phyloP scores from a whole-genome alignment of 192 early-diverging fungal genomes.

The Backusella luteola region DNA sequence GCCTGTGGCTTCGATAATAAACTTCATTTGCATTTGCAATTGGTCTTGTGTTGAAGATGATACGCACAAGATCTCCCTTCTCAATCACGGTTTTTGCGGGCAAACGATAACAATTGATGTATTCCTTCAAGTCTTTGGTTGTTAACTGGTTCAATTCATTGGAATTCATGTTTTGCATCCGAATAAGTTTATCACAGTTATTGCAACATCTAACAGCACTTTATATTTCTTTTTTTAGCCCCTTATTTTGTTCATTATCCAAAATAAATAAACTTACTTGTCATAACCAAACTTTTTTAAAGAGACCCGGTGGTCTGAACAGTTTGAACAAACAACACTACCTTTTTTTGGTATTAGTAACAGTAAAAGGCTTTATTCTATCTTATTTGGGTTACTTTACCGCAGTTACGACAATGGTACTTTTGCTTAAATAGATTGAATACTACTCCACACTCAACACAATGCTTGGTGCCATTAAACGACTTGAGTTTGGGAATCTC shows the following conservation, averaged over 20 bases:
- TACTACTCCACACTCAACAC: slow-evolving; percentile 17
- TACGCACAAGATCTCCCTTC: slow-evolving; percentile 36
- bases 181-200: slow-evolving; percentile 32
- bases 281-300: slow-evolving; percentile 38
- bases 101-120: slow-evolving; percentile 36
- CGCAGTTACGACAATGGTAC: slow-evolving; percentile 39
- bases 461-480: slow-evolving; percentile 10
- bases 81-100: slow-evolving; percentile 30
- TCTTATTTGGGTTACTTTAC: slow-evolving; percentile 13
- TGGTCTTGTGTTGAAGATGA: slow-evolving; percentile 32
- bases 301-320: slow-evolving; percentile 23
- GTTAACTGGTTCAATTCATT: slow-evolving; percentile 14
- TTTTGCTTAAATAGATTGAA: slow-evolving; percentile 39
- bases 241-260: background rate
- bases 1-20: slow-evolving; percentile 15
- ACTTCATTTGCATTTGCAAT: slow-evolving; percentile 28
- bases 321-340: slow-evolving; percentile 28
- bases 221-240: background rate
- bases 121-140: slow-evolving; percentile 30
- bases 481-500: slow-evolving; percentile 20
- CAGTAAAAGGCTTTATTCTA: background rate
- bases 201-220: slow-evolving; percentile 36
- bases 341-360: slow-evolving; percentile 19
- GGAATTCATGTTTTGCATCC: slow-evolving; percentile 36
- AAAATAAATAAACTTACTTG: slow-evolving; percentile 24